Conservation (phyloP, 2,329 filamentous ascomycete species). For the Aspergillus luchuensis region DNA sequence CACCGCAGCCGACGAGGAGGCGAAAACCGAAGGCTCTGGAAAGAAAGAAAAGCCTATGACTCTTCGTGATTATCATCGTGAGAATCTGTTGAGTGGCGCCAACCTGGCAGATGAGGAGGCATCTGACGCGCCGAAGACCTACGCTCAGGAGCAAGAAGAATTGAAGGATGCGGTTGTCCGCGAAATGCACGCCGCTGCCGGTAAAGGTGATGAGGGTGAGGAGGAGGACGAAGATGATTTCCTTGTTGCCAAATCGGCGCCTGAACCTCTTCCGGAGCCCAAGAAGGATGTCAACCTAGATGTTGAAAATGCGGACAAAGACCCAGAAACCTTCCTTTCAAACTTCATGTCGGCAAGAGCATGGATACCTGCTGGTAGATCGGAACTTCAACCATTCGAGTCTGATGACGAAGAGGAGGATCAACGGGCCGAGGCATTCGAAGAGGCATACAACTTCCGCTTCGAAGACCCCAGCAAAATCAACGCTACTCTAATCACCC, state of each 20-base stretch:
- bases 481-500: constrained; percentile 84
- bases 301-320: constrained; percentile 75
- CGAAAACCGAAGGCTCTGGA: constrained; percentile 35
- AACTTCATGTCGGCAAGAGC: constrained; percentile 93
- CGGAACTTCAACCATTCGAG: constrained; percentile 78
- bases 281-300: constrained; percentile 62
- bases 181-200: constrained; percentile 71
- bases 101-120: constrained; percentile 57
- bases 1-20: constrained; percentile 61
- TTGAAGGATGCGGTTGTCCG: constrained; percentile 76
- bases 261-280: constrained; percentile 30
- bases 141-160: constrained; percentile 83
- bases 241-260: constrained; percentile 69
- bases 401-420: constrained; percentile 84
- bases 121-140: constrained; percentile 63
- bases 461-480: constrained; percentile 90
- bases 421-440: constrained; percentile 78
- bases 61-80: constrained; percentile 85
- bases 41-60: constrained; percentile 83
- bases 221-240: constrained; percentile 70
- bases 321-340: constrained; percentile 89
- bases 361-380: constrained; percentile 72
- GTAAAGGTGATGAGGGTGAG: constrained; percentile 52
- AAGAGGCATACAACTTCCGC: constrained; percentile 90
- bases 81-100: constrained; percentile 78